Percentiles rank a stretch among this genome's conserved stretches.
These are phyloP conservation scores for Moricandia arvensis DNA, from an alignment of 345 rosid species.

Conservation along the genomic window DNA sequence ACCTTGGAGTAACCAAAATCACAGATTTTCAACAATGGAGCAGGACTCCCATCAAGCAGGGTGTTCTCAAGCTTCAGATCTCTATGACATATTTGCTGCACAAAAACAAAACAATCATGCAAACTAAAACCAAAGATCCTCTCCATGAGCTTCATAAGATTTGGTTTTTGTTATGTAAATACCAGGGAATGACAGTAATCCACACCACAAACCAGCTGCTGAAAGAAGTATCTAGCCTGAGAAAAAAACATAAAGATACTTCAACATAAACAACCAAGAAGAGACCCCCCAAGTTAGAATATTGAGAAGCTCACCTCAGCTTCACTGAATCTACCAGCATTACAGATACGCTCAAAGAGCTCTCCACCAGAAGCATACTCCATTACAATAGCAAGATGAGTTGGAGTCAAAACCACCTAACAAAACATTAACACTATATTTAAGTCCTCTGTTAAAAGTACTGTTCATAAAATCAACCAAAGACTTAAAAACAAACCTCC, in stretches of 20 bases:
- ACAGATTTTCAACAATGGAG: slow-evolving; percentile 85
- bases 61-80: slow-evolving; percentile 94
- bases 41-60: slow-evolving; percentile 86
- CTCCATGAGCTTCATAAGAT: neutral
- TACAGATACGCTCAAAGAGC: slow-evolving; percentile 84
- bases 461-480: slow-evolving; percentile 5
- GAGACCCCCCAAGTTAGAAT: slow-evolving; percentile 13
- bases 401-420: slow-evolving; percentile 78
- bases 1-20: slow-evolving; percentile 98
- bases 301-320: slow-evolving; percentile 55
- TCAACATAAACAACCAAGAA: neutral
- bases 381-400: slow-evolving; percentile 89
- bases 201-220: slow-evolving; percentile 86
- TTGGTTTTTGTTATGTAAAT: slow-evolving; percentile 9
- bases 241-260: neutral
- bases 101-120: neutral
- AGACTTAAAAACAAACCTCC: slow-evolving; percentile 43
- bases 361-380: slow-evolving; percentile 96
- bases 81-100: slow-evolving; percentile 95
- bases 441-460: neutral
- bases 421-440: neutral
- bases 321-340: slow-evolving; percentile 91
- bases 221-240: slow-evolving; percentile 94
- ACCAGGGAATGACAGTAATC: slow-evolving; percentile 79
- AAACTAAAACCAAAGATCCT: neutral